These are phyloP conservation scores for Blastomyces parvus DNA, from an alignment of 2,329 filamentous ascomycete species.

Conservation along the genomic window DNA sequence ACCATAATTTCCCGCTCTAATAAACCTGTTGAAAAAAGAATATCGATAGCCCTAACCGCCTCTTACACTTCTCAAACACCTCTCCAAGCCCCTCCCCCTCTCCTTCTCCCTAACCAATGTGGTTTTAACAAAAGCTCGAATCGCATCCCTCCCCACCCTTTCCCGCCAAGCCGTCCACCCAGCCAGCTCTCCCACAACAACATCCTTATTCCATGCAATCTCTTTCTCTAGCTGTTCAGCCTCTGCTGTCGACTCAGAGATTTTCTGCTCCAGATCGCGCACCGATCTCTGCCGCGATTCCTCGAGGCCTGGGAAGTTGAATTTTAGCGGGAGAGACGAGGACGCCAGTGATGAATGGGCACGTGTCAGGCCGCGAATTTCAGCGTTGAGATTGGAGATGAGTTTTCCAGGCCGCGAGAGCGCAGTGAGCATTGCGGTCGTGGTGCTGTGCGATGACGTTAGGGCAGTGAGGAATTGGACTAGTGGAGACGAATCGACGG, in stretches of 20 bases:
- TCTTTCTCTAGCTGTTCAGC: conserved; percentile 68
- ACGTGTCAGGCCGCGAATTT: conserved; percentile 68
- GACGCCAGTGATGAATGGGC: conserved; percentile 66
- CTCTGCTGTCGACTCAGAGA: conserved; percentile 59
- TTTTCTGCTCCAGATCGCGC: conserved; percentile 75
- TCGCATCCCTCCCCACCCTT: conserved; percentile 61
- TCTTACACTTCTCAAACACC: conserved; percentile 59
- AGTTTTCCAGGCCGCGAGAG: conserved; percentile 70
- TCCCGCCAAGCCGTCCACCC: conserved; percentile 90
- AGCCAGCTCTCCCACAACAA: conserved; percentile 81
- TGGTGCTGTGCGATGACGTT: conserved; percentile 71
- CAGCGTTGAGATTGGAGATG: conserved; percentile 63
- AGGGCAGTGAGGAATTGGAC: conserved; percentile 65
- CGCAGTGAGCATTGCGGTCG: conserved; percentile 68
- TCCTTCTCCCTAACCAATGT: conserved; percentile 75
- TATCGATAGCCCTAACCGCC: conserved; percentile 14
- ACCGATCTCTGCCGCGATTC: conserved; percentile 75
- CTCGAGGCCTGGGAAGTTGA: conserved; percentile 53
- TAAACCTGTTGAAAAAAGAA: background rate
- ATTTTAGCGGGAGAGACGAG: conserved; percentile 38
- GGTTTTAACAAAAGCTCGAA: conserved; percentile 64
- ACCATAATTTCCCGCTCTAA: background rate
- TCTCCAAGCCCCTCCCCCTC: conserved; percentile 66
- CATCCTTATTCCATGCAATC: conserved; percentile 83
- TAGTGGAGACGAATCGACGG: conserved; percentile 60